Evolutionary conservation across 352 stramenopile species (phyloP).

Genomic region (Thalassiosira mediterranea): DNA sequence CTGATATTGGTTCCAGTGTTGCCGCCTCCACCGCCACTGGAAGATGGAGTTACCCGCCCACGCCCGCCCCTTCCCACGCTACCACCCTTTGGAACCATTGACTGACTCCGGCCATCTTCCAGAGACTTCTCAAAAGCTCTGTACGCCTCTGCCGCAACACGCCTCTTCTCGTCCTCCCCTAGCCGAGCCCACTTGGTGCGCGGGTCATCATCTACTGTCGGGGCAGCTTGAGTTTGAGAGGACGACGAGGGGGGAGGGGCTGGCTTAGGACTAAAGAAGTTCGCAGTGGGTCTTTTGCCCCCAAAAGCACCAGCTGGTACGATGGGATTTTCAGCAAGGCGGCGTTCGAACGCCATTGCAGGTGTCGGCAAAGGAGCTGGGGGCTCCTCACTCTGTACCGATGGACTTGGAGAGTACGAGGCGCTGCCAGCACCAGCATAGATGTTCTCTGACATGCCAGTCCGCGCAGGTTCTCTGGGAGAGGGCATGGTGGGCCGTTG

Average conservation of each 20-base stretch:
- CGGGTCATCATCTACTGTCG: conserved; percentile 28
- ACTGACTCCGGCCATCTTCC: conserved; percentile 35
- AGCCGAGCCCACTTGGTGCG: conserved; percentile 50
- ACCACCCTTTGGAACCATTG: conserved; percentile 20
- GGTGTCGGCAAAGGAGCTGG: conserved; percentile 40
- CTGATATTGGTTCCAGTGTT: neutral
- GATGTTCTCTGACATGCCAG: conserved; percentile 35
- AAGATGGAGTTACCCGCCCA: conserved; percentile 1
- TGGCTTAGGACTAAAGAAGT: conserved; percentile 47
- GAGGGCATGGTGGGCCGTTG: conserved; percentile 23
- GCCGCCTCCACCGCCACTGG: conserved; percentile 15
- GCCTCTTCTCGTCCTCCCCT: conserved; percentile 53
- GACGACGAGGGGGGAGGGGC: neutral
- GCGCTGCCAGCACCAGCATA: conserved; percentile 36
- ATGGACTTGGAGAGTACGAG: neutral
- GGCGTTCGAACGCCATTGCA: conserved; percentile 46
- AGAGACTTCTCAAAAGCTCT: conserved; percentile 57
- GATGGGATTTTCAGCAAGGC: conserved; percentile 53
- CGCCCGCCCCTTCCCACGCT: neutral
- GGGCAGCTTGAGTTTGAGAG: neutral
- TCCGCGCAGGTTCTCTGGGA: conserved; percentile 3
- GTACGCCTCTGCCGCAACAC: conserved; percentile 52
- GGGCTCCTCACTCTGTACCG: conserved; percentile 13
- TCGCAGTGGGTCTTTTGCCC: conserved; percentile 42
- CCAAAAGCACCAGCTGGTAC: conserved; percentile 53